Base-by-base conservation (phyloP, 2,329 filamentous ascomycete genomes). In the Geosmithia putterillii region DNA sequence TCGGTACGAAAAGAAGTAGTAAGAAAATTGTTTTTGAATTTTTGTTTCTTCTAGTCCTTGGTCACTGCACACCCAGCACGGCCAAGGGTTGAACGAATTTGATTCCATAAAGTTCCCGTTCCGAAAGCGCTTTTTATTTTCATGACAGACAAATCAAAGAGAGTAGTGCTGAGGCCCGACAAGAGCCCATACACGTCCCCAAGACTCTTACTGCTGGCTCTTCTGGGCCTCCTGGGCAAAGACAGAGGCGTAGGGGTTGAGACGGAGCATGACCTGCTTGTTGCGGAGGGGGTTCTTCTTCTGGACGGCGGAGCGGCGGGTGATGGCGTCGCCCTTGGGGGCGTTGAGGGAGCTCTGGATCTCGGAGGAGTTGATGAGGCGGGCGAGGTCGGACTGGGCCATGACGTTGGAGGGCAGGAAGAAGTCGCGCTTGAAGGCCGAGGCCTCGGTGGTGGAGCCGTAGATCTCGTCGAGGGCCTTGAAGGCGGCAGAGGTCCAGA, bases 211-310 rank as follows among this genome's bases (percentile, higher is more conserved):
- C 43, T 57, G 48, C 57, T 61, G 59, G 59, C 62, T 63, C 60
- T 65, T 63, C 57, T 65, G 61, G 46, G 60, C 45, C 54, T 65
- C 79, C 78, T 94, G 86, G 57, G 81, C 74, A 73, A 94, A 98
- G 51, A 86, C 81, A 58, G 83, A 76, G 57, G 92, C 90, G 73
- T 98, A 98, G 52, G 92, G 92, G 83, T 98, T 98, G 69, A 98
- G 85, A 61, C 92, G 85, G 65, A 98, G 85, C 71, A 95, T 80
- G 56, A 98, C 84, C 79, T 96, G 92, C 81, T 88, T 94, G 85
- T 98, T 98, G 73, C 76, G 78, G 57, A 98, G 88, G 62, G 92
- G 92, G 81, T 98, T 98, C 89, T 96, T 96, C 88, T 98, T 98
- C 81, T 95, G 90, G 56, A 95, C 87, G 62, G 77, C 72, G 56